Evolutionary conservation across 2,329 filamentous ascomycete species (phyloP).

Genomic region (Neurospora sp.): DNA sequence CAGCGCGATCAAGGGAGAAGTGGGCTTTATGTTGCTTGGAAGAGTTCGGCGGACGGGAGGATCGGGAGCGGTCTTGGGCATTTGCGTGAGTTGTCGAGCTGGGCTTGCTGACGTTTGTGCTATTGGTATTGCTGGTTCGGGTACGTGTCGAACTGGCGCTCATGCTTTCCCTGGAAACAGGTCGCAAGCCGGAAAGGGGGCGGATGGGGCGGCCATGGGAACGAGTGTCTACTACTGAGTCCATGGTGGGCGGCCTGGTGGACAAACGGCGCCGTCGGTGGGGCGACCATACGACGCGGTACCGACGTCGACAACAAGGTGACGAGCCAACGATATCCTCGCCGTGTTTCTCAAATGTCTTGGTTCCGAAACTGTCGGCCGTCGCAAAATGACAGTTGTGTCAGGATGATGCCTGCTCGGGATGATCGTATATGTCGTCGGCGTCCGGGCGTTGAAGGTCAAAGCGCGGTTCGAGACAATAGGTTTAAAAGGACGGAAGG

Average conservation of each 20-base stretch:
- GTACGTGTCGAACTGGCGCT: slow-evolving; percentile 28
- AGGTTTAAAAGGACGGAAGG: background rate
- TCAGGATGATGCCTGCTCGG: background rate
- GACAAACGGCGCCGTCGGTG: slow-evolving; percentile 8
- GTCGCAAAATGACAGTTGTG: background rate
- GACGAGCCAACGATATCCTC: background rate
- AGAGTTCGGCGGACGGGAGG: slow-evolving; percentile 23
- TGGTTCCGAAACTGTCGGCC: background rate
- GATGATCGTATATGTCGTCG: background rate
- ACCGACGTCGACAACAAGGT: background rate
- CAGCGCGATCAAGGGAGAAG: background rate
- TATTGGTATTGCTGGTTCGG: slow-evolving; percentile 28
- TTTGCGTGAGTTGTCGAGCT: slow-evolving; percentile 21
- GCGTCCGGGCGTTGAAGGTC: background rate
- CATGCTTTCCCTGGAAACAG: slow-evolving; percentile 36
- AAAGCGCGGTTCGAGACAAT: background rate
- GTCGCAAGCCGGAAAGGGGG: slow-evolving; percentile 25
- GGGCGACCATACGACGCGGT: slow-evolving; percentile 4
- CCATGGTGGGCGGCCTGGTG: slow-evolving; percentile 11
- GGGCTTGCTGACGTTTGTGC: background rate
- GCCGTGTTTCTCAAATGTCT: background rate
- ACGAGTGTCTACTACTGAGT: slow-evolving; percentile 5
- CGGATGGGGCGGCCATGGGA: slow-evolving; percentile 12
- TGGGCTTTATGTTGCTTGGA: background rate
- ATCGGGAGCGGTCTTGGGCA: slow-evolving; percentile 30